Evolutionary conservation across 495 filamentous ascomycete genomes (phyloP).

Genomic region (Lophiotrema nucula): DNA sequence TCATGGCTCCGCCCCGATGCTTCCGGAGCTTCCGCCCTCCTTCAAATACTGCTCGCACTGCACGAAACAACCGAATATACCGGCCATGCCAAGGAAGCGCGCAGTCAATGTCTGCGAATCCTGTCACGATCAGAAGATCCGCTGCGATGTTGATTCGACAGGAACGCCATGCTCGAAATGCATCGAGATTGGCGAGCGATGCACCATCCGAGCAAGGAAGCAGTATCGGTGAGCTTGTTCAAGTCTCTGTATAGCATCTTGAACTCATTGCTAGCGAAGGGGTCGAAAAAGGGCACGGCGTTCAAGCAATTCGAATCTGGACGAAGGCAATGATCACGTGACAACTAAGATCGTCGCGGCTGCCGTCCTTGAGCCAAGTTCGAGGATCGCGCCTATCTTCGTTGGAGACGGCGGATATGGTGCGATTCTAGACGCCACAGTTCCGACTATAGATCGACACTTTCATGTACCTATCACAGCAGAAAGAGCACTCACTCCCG

Average conservation of each 20-base stretch:
- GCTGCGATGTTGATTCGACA: constrained; percentile 29
- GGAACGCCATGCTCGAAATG: constrained; percentile 34
- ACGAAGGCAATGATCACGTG: neutral
- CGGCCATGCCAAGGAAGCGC: constrained; percentile 8
- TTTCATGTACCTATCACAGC: constrained; percentile 7
- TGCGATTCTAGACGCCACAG: constrained; percentile 5
- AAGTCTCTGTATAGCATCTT: neutral
- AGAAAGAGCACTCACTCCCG: constrained; percentile 21
- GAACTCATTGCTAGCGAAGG: neutral
- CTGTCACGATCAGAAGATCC: constrained; percentile 33
- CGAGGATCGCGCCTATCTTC: constrained; percentile 10
- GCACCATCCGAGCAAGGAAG: constrained; percentile 8
- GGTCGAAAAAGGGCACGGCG: neutral
- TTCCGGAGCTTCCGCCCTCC: no score
- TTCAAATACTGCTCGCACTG: no score
- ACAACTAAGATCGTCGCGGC: constrained; percentile 4
- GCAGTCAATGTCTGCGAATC: constrained; percentile 24
- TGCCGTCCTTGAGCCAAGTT: constrained; percentile 6
- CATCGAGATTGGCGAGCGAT: constrained; percentile 6
- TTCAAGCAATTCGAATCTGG: neutral
- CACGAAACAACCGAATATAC: constrained; percentile 9
- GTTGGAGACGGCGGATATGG: constrained; percentile 14
- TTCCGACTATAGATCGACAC: neutral
- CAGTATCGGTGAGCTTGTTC: neutral
- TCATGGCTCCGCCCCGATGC: no score